Conservation (phyloP, 139 green algal genomes). For the Raphidocelis subcapitata region DNA sequence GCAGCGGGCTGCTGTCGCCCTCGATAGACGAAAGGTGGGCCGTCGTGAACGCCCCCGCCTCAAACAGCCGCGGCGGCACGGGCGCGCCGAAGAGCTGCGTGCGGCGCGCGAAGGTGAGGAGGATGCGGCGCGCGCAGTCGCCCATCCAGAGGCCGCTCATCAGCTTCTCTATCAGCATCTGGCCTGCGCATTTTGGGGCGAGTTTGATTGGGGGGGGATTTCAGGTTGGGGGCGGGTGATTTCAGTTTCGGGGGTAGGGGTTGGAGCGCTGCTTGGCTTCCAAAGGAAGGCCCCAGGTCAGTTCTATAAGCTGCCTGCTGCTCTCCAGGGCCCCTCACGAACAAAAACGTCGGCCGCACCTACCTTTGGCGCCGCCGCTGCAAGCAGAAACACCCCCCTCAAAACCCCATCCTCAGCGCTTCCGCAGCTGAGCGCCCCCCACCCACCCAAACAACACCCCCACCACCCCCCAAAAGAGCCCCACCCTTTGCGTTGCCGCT, state of each 20-base stretch:
- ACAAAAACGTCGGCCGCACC: no score
- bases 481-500: constrained; percentile 38
- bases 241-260: no score
- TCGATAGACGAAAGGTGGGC: constrained; percentile 47
- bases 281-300: no score
- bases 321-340: no score
- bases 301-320: no score
- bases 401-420: no score
- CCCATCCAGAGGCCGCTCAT: constrained; percentile 89
- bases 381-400: no score
- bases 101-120: constrained; percentile 56
- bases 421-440: no score
- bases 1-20: constrained; percentile 38
- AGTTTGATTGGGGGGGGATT: neutral
- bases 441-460: no score
- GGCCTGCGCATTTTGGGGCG: constrained; percentile 30
- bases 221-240: neutral
- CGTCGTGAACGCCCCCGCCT: constrained; percentile 32
- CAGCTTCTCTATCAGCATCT: constrained; percentile 89
- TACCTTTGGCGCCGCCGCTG: no score
- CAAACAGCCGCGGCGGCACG: constrained; percentile 16
- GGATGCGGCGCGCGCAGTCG: constrained; percentile 74
- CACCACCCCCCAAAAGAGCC: neutral
- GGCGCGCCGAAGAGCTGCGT: constrained; percentile 31
- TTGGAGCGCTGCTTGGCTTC: no score